Evolutionary conservation across 2,329 filamentous ascomycete species (phyloP), one percentile per base, ranked within the genome.

Genomic region (Fusarium caatingaense): DNA sequence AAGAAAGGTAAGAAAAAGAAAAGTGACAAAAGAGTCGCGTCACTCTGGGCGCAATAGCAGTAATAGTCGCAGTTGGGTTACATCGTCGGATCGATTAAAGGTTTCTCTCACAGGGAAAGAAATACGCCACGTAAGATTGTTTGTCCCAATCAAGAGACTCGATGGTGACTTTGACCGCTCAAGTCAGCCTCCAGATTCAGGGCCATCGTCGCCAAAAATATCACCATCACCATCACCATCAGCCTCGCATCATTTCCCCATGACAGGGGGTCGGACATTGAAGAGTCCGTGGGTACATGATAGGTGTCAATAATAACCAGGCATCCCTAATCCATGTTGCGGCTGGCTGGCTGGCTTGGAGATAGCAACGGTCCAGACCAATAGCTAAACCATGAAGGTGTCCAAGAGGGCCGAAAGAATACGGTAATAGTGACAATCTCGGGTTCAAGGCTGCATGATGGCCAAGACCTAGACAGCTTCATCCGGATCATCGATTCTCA

Each of bases 211-310:
- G 27, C 37, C 32, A 61, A 37, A 47, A 18, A 27, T 45, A 49
- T 48, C 44, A 44, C 32, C 12, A 44, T 44, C 46, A 50, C 58
- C 66, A 48, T 44, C 46, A 50, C 57, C 66, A 48, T 69, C 69
- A 69, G 64, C 61, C 67, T 66, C 59, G 48, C 64, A 73, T 71
- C 71, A 71, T 64, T 51, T 60, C 56, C 53, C 55, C 48, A 32
- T 42, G 28, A 32, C 71, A 73, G 68, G 71, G 71, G 68, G 40
- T 53, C 40, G 58, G 60, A 66, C 46, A 72, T 71, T 71, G 34
- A 53, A 40, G 51, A 58, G 56, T 40, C 53, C 40, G 44, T 42
- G 41, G 45, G 30, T 42, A n/a, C 30, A 41, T 37, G 41, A 56
- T 41, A 55, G 42, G 54, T 48, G 44, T 50, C 53, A 54, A 55